Base-by-base conservation (phyloP, 768 basidiomycete species). In the Galerina sulciceps region DNA sequence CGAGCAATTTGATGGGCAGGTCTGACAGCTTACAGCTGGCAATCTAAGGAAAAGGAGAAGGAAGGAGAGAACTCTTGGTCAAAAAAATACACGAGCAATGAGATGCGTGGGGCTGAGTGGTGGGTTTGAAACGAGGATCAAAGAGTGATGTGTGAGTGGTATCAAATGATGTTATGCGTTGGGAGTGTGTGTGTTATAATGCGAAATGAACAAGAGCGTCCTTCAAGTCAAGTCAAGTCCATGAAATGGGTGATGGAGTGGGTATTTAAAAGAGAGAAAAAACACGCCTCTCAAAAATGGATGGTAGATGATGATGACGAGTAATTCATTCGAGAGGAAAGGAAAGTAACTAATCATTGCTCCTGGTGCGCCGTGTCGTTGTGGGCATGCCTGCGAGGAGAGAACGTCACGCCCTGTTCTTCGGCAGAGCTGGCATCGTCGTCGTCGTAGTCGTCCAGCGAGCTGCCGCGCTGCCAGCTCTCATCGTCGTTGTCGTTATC, bases 331-430 rank as follows among this genome's bases (percentile, higher is more conserved):
- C 26, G 26, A 31, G 8, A 31, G 26, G 26, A 31, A 31, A 31
- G 26, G 26, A 31, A 31, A 31, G 26, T 31, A 31, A 31, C 26
- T 31, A 31, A 31, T 31, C 26, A 18, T 20, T 49, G 23, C 26
- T 46, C 35, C 20, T 55, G 46, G 20, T 44, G 51, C 55, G 31
- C 62, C 60, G 22, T 57, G 5, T 34, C 22, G 46, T 37, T 47
- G 23, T 46, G 18, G 42, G 43, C 45, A 38, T 52, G 68, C 45
- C 62, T 67, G 50, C 71, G 59, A 43, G 74, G 70, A 20, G 74
- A 69, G 53, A 76, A 76, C 23, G 66, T 69, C 2, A 76, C 72
- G n/a, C 53, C 70, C 42, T 65, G 59, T 41, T 70, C 69, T 1
- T 59, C 65, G 35, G 60, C 61, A 4, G 66, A 58, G 9, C 60